A percentile compares a stretch with the other conserved stretches of the same genome.
phyloP scores from a whole-genome alignment of 2,329 filamentous ascomycete species.

The Zymoseptoria pseudotritici region DNA sequence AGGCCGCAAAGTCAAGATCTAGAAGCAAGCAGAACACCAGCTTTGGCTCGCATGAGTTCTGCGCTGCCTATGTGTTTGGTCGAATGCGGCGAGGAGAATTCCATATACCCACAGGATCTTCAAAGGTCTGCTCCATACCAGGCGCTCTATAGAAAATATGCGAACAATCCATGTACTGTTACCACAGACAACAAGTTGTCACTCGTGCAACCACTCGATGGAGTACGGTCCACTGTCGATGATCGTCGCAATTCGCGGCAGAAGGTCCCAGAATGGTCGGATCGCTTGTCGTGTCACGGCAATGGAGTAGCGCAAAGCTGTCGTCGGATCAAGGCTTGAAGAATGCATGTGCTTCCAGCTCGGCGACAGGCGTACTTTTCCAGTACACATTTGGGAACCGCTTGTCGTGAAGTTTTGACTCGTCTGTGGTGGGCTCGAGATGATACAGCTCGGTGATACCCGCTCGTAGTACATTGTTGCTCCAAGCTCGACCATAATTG shows the following conservation, averaged over 20 bases:
- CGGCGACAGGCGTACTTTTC: slow-evolving; percentile 12
- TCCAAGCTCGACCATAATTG: slow-evolving; percentile 53
- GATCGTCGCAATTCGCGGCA: not conserved
- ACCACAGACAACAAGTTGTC: not conserved
- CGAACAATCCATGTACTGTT: not conserved
- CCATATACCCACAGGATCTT: not conserved
- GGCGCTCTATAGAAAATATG: not conserved
- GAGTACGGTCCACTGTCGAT: not conserved
- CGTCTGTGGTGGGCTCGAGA: slow-evolving; percentile 25
- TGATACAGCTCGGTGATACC: slow-evolving; percentile 53
- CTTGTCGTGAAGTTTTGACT: slow-evolving; percentile 22
- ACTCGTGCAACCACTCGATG: not conserved
- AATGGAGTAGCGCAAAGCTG: not conserved
- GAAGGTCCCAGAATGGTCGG: not conserved
- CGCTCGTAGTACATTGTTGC: slow-evolving; percentile 52
- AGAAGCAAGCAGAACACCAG: too few species aligned
- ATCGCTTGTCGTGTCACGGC: not conserved
- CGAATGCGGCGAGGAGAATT: too few species aligned
- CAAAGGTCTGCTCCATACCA: not conserved
- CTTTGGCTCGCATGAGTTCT: too few species aligned
- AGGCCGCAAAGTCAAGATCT: not conserved
- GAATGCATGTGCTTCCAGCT: slow-evolving; percentile 19
- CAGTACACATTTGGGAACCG: slow-evolving; percentile 28
- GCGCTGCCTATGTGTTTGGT: too few species aligned
- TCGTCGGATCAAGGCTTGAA: slow-evolving; percentile 6